A percentile compares a stretch with the other conserved stretches of the same genome.
phyloP scores from a whole-genome alignment of 352 stramenopile genomes.

The Phytophthora palmivora region DNA sequence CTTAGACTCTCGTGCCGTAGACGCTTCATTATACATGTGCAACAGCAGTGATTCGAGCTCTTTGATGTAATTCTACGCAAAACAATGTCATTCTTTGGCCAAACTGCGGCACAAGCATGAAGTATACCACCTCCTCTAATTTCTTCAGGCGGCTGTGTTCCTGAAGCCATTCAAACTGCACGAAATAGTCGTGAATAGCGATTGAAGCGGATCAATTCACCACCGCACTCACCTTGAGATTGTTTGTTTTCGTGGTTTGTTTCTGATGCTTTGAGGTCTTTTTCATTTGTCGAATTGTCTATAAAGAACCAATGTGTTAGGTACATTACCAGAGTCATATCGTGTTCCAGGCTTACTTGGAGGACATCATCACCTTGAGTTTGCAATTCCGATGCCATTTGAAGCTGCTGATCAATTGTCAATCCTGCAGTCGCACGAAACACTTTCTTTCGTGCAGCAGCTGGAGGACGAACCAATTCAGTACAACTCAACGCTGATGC shows the following conservation, averaged over 20 bases:
- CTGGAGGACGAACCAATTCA: conserved; percentile 12
- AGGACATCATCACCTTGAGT: conserved; percentile 58
- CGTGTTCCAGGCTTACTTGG: conserved; percentile 36
- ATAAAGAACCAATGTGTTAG: background rate
- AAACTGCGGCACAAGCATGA: background rate
- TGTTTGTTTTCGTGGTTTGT: conserved; percentile 57
- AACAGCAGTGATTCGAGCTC: conserved; percentile 73
- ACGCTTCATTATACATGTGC: conserved; percentile 72
- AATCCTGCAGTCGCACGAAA: conserved; percentile 74
- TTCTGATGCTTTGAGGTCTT: conserved; percentile 69
- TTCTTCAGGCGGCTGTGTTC: conserved; percentile 70
- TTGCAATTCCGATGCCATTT: conserved; percentile 60
- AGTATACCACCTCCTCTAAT: conserved; percentile 56
- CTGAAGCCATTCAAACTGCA: conserved; percentile 74
- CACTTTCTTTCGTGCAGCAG: conserved; percentile 52
- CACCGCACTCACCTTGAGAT: conserved; percentile 52
- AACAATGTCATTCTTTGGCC: background rate
- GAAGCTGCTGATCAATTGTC: conserved; percentile 68
- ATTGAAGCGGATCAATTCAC: background rate
- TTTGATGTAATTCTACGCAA: conserved; percentile 53
- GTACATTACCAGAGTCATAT: background rate
- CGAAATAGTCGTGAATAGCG: conserved; percentile 1
- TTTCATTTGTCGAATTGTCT: conserved; percentile 79
- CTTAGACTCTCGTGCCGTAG: conserved; percentile 25
- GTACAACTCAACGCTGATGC: background rate